These are phyloP conservation scores for Sextonia rubra DNA, from an alignment of 164 flowering plant species.

Conservation along the genomic window DNA sequence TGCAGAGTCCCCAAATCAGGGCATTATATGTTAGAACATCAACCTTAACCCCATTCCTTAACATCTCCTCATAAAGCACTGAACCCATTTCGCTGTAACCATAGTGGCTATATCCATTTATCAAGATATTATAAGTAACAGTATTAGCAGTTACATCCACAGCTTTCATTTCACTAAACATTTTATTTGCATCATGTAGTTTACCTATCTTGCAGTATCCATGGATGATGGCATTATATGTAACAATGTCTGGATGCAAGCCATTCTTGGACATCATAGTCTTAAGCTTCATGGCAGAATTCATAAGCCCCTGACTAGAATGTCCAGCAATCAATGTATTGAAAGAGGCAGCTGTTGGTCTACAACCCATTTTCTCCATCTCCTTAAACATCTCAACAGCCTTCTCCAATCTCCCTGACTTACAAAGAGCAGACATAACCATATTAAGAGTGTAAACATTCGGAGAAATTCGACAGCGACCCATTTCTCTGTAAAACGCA, in stretches of 20 bases:
- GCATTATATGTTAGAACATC: constrained; percentile 83
- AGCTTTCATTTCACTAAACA: constrained; percentile 71
- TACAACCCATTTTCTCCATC: constrained; percentile 59
- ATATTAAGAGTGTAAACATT: constrained; percentile 73
- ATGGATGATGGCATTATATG: constrained; percentile 68
- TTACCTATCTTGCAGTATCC: constrained; percentile 76
- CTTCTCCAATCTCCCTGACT: constrained; percentile 55
- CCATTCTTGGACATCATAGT: constrained; percentile 50
- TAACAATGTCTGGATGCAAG: constrained; percentile 41
- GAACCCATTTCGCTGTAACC: constrained; percentile 59
- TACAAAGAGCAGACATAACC: constrained; percentile 62
- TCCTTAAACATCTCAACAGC: constrained; percentile 57
- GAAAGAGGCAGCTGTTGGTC: constrained; percentile 47
- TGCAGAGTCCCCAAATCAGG: constrained; percentile 70
- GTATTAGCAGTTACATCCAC: constrained; percentile 47
- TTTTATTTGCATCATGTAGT: constrained; percentile 54
- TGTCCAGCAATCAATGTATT: constrained; percentile 73
- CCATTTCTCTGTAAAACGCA: constrained; percentile 61
- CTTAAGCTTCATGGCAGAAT: constrained; percentile 61
- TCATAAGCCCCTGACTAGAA: constrained; percentile 52
- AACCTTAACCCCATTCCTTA: constrained; percentile 43
- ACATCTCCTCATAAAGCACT: constrained; percentile 71
- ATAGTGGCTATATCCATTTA: constrained; percentile 55
- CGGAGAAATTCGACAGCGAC: constrained; percentile 51
- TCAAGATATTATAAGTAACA: constrained; percentile 73